phyloP scores from a whole-genome alignment of 2,329 filamentous ascomycete genomes.

The Akanthomyces uredinophilus region DNA sequence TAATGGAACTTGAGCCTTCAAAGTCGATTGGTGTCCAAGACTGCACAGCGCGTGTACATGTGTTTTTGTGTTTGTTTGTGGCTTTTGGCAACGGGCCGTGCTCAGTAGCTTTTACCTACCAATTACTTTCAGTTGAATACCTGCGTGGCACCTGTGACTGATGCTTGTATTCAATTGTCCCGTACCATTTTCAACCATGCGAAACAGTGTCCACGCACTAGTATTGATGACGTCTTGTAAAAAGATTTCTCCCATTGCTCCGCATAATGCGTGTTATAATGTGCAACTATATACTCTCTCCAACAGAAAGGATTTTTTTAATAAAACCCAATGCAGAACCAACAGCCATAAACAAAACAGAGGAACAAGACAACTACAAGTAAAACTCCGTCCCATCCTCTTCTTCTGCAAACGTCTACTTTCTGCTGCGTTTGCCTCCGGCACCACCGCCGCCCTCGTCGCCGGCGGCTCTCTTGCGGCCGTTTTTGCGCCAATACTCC shows the following conservation, averaged over 20 bases:
- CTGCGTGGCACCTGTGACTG: not conserved
- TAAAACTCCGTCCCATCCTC: not conserved
- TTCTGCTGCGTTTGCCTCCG: conserved; percentile 28
- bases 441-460: conserved; percentile 36
- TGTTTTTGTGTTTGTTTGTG: conserved; percentile 7
- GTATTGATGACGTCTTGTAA: not conserved
- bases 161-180: too few relatives aligned
- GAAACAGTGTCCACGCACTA: too few relatives aligned
- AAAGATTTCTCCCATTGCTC: conserved; percentile 5
- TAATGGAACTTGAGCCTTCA: conserved; percentile 6
- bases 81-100: not conserved
- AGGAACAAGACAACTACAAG: not conserved
- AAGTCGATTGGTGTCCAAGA: not conserved
- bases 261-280: conserved; percentile 9
- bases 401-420: not conserved
- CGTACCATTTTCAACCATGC: too few relatives aligned
- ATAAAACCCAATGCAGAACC: not conserved
- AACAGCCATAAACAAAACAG: not conserved
- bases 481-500: conserved; percentile 89
- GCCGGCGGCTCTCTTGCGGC: conserved; percentile 56
- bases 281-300: conserved; percentile 8
- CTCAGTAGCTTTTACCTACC: conserved; percentile 7
- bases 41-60: conserved; percentile 10
- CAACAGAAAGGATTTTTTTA: not conserved
- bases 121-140: conserved; percentile 5